phyloP scores from a whole-genome alignment of 805 yeast species.

The Candida multigemmis region DNA sequence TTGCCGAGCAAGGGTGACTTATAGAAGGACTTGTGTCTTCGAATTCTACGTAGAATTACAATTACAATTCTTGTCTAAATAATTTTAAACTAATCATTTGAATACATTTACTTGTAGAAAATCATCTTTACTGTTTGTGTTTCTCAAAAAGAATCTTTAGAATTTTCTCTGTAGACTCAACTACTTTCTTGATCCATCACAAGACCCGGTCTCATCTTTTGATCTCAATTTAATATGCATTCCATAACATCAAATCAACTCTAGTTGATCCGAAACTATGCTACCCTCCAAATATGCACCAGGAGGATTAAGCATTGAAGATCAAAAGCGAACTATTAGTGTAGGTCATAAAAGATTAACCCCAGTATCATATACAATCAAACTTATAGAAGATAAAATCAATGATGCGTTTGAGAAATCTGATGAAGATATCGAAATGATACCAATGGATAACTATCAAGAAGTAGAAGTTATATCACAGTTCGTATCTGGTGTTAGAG shows the following conservation, averaged over 20 bases:
- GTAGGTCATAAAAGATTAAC: constrained; percentile 9
- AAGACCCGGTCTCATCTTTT: too few relatives aligned
- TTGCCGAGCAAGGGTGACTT: background rate
- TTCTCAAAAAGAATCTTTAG: too few relatives aligned
- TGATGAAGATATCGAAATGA: constrained; percentile 38
- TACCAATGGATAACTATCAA: constrained; percentile 35
- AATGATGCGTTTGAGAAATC: constrained; percentile 9
- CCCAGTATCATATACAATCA: constrained; percentile 13
- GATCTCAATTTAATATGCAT: too few relatives aligned
- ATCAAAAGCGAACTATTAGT: constrained; percentile 15
- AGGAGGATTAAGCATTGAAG: constrained; percentile 17
- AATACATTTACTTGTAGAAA: too few relatives aligned
- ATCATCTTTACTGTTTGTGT: too few relatives aligned
- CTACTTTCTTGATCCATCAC: too few relatives aligned
- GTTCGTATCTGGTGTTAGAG: constrained; percentile 11
- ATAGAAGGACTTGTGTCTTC: background rate
- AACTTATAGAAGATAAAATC: constrained; percentile 16
- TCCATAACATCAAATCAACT: constrained; percentile 2
- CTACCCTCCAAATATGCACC: constrained; percentile 32
- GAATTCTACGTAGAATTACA: background rate
- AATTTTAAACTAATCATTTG: too few relatives aligned
- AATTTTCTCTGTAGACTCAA: too few relatives aligned
- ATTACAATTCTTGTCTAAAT: constrained; percentile 1
- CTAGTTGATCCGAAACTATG: background rate
- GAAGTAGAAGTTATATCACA: constrained; percentile 37